These are phyloP conservation scores for Clathrospora elynae DNA, from an alignment of 2,329 filamentous ascomycete genomes.

Conservation along the genomic window DNA sequence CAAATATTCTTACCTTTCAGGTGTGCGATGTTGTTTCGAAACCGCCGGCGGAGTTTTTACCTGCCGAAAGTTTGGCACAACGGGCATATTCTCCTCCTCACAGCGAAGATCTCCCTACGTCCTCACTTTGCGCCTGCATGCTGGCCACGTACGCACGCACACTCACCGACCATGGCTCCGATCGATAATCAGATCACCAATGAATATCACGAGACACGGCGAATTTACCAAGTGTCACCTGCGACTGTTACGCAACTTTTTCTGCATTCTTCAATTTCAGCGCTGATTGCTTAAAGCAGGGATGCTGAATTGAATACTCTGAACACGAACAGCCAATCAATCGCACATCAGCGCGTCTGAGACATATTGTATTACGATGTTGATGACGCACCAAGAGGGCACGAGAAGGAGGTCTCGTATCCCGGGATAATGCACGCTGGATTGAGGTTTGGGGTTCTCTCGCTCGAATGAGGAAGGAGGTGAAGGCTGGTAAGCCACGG, in stretches of 20 bases:
- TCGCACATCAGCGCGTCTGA: conserved; percentile 2
- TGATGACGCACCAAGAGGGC: conserved; percentile 15
- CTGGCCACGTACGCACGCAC: conserved; percentile 15
- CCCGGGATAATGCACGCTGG: conserved; percentile 10
- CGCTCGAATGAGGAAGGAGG: conserved; percentile 11
- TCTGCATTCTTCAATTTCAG: conserved; percentile 1
- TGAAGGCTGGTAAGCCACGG: not conserved
- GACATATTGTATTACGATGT: conserved; percentile 17
- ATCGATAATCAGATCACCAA: conserved; percentile 8
- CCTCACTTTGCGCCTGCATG: conserved; percentile 19
- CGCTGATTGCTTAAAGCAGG: conserved; percentile 15
- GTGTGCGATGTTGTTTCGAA: too few species aligned
- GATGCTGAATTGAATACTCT: conserved; percentile 11
- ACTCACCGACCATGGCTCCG: conserved; percentile 11
- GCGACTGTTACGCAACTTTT: conserved; percentile 12
- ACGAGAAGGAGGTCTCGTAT: conserved; percentile 11
- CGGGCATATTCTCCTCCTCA: too few species aligned
- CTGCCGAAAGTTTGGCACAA: not conserved
- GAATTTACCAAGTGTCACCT: conserved; percentile 7
- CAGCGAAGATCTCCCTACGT: not conserved
- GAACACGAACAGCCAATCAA: conserved; percentile 11
- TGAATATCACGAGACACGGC: not conserved
- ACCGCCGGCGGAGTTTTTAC: too few species aligned
- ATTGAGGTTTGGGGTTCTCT: conserved; percentile 8
- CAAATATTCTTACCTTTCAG: too few species aligned